A percentile compares a stretch with the other conserved stretches of the same genome.
These are phyloP conservation scores for Hyaloraphidium curvatum DNA, from an alignment of 192 early-diverging fungal genomes.

Conservation along the genomic window DNA sequence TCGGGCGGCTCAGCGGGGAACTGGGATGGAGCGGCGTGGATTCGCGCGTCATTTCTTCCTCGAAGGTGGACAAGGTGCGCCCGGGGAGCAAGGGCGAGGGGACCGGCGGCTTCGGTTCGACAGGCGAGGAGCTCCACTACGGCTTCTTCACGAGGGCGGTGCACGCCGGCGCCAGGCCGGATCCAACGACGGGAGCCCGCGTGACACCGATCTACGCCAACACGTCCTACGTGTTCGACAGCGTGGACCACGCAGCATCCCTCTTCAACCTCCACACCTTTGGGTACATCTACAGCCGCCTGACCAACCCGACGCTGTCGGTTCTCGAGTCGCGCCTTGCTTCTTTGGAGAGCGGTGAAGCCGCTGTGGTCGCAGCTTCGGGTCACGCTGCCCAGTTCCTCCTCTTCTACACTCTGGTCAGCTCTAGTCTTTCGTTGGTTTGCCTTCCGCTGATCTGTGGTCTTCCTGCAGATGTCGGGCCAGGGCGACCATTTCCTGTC, in stretches of 20 bases:
- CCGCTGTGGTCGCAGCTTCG: too few relatives aligned
- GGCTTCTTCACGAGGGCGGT: neutral
- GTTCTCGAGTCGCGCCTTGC: neutral
- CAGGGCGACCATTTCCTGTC: too few relatives aligned
- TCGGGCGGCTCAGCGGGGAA: neutral
- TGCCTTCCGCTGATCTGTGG: conserved; percentile 1
- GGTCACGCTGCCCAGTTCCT: neutral
- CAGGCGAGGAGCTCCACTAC: neutral
- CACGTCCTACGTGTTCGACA: conserved; percentile 1
- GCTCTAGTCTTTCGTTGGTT: neutral
- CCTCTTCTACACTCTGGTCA: neutral
- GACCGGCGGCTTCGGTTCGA: neutral
- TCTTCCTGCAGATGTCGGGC: too few relatives aligned
- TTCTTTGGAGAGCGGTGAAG: neutral
- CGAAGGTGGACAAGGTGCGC: neutral
- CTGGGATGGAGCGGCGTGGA: neutral
- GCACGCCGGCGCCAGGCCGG: neutral
- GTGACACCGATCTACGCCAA: neutral
- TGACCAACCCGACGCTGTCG: neutral
- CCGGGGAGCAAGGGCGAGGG: neutral
- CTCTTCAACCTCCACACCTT: conserved; percentile 5
- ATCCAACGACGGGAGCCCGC: neutral
- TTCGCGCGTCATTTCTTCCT: neutral
- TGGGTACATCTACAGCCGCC: neutral
- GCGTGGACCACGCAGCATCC: conserved; percentile 2